Conservation (phyloP, 129 eudicot species). For the Flaveria bidentis region DNA sequence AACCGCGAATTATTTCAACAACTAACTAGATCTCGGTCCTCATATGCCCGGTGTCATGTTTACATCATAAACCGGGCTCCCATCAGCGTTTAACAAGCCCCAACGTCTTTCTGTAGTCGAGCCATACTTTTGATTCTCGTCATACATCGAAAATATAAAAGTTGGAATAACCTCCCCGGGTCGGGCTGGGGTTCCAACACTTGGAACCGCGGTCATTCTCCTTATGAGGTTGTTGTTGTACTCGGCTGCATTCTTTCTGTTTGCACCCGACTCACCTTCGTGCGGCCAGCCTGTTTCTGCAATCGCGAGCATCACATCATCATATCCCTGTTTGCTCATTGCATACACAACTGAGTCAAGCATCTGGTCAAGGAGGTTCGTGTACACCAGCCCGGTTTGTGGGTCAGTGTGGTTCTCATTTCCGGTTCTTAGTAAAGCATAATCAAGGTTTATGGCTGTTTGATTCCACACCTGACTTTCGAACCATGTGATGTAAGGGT, state of each 20-base stretch:
- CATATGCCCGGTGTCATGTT: slow-evolving; percentile 33
- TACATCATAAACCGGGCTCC: slow-evolving; percentile 53
- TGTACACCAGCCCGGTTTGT: slow-evolving; percentile 48
- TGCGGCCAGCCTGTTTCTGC: slow-evolving; percentile 93
- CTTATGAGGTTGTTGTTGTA: slow-evolving; percentile 58
- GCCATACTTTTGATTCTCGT: slow-evolving; percentile 70
- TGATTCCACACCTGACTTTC: slow-evolving; percentile 37
- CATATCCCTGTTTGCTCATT: slow-evolving; percentile 55
- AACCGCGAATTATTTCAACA: slow-evolving; percentile 24
- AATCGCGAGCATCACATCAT: slow-evolving; percentile 46
- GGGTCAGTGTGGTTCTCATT: slow-evolving; percentile 50
- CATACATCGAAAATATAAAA: slow-evolving; percentile 63
- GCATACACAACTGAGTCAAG: slow-evolving; percentile 76
- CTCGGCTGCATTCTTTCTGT: slow-evolving; percentile 68
- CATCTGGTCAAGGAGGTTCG: slow-evolving; percentile 79
- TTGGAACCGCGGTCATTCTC: slow-evolving; percentile 45
- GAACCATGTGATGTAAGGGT: slow-evolving; percentile 67
- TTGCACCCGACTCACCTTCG: slow-evolving; percentile 76
- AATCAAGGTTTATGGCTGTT: slow-evolving; percentile 46
- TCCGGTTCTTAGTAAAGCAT: slow-evolving; percentile 47
- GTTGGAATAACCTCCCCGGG: slow-evolving; percentile 63
- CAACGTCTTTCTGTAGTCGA: slow-evolving; percentile 75
- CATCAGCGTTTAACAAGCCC: slow-evolving; percentile 65
- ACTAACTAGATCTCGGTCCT: background rate
- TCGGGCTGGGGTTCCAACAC: slow-evolving; percentile 79